Conservation (phyloP, 345 rosid genomes). For the Heritiera littoralis region DNA sequence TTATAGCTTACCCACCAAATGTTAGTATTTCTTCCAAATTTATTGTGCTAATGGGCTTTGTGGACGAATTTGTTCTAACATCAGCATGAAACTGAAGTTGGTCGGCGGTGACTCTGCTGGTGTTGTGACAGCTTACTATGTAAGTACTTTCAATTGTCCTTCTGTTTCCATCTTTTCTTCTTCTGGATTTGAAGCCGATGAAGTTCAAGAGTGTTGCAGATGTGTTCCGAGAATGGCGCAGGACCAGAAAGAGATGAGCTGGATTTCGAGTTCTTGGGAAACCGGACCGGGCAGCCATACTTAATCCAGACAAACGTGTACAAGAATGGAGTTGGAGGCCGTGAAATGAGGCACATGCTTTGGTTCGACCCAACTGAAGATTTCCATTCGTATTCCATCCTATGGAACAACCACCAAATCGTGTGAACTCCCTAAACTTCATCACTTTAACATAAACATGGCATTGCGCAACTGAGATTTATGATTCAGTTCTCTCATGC, state of each 20-base stretch:
- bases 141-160: neutral
- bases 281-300: constrained; percentile 84
- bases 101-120: constrained; percentile 99
- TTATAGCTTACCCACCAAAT: too few relatives aligned
- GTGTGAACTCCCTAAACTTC: constrained; percentile 46
- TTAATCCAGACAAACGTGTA: constrained; percentile 85
- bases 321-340: constrained; percentile 78
- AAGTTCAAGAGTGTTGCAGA: too few relatives aligned
- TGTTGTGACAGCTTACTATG: constrained; percentile 95
- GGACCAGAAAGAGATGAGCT: constrained; percentile 90
- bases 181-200: too few relatives aligned
- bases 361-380: constrained; percentile 98
- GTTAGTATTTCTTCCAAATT: too few relatives aligned
- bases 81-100: constrained; percentile 92
- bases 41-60: too few relatives aligned
- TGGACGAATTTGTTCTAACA: too few relatives aligned
- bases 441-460: neutral
- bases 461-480: neutral
- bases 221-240: neutral
- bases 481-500: neutral
- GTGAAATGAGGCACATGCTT: constrained; percentile 92
- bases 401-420: constrained; percentile 78
- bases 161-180: too few relatives aligned
- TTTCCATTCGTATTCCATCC: constrained; percentile 72
- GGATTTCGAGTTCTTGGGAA: constrained; percentile 94